These are phyloP conservation scores for Curvularia sp. DNA, from an alignment of 2,329 filamentous ascomycete genomes.

Conservation along the genomic window DNA sequence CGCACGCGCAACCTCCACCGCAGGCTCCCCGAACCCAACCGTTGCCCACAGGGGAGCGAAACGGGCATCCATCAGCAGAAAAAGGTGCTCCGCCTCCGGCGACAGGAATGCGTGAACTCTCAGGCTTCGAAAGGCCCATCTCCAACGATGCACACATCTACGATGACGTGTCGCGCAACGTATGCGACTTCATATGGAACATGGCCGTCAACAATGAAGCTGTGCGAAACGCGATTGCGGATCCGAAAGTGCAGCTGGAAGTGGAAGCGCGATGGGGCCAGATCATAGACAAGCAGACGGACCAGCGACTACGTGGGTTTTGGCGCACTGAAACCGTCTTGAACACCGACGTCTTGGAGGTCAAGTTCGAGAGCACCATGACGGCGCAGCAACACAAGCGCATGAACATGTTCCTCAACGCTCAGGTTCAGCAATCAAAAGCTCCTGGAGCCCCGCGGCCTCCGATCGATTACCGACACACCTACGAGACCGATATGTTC, in stretches of 20 bases:
- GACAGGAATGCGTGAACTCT: constrained; percentile 23
- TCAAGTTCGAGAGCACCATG: constrained; percentile 83
- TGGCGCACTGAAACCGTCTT: constrained; percentile 66
- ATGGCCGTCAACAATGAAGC: constrained; percentile 73
- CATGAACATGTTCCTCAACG: constrained; percentile 86
- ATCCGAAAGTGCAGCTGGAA: constrained; percentile 76
- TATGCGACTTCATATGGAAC: constrained; percentile 83
- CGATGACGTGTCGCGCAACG: constrained; percentile 74
- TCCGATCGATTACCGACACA: constrained; percentile 79
- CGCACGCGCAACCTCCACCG: constrained; percentile 25
- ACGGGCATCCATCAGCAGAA: constrained; percentile 25
- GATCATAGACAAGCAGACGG: constrained; percentile 72
- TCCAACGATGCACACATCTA: constrained; percentile 70
- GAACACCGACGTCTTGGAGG: constrained; percentile 29
- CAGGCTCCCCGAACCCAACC: constrained; percentile 20
- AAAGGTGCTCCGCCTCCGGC: constrained; percentile 18
- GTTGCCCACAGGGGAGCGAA: constrained; percentile 26
- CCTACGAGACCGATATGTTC: constrained; percentile 82
- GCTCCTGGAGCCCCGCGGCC: constrained; percentile 56
- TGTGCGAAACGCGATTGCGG: constrained; percentile 57
- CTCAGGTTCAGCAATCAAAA: constrained; percentile 64
- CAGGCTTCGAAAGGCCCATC: constrained; percentile 64
- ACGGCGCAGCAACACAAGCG: constrained; percentile 86
- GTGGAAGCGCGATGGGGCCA: constrained; percentile 93
- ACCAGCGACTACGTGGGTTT: constrained; percentile 70